phyloP scores from a whole-genome alignment of 192 early-diverging fungal genomes.

The Entomortierella beljakovae region DNA sequence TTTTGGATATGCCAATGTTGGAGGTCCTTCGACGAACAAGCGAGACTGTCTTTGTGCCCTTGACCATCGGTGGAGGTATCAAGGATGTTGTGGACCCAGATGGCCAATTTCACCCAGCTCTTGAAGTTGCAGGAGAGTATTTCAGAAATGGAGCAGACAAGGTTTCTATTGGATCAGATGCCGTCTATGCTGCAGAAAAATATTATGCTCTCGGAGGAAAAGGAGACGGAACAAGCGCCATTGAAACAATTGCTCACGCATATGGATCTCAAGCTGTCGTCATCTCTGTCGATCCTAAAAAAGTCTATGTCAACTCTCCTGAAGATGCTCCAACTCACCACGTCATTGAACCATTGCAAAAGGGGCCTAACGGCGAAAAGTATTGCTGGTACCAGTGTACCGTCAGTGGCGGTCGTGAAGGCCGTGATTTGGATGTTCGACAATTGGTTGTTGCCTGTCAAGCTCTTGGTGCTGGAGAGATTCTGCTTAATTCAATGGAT shows the following conservation, averaged over 20 bases:
- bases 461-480: constrained; percentile 95
- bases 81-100: constrained; percentile 91
- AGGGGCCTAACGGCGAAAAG: constrained; percentile 92
- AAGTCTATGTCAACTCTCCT: constrained; percentile 89
- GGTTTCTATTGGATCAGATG: constrained; percentile 99
- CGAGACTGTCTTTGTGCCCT: constrained; percentile 96
- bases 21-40: constrained; percentile 90
- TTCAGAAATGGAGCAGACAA: constrained; percentile 99
- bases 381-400: constrained; percentile 99
- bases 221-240: constrained; percentile 82
- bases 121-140: constrained; percentile 99
- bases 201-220: constrained; percentile 69
- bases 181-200: constrained; percentile 96
- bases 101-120: constrained; percentile 81
- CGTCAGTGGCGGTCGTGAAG: constrained; percentile 97
- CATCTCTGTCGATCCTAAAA: constrained; percentile 96
- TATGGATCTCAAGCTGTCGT: constrained; percentile 99
- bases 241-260: constrained; percentile 93
- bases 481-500: constrained; percentile 99
- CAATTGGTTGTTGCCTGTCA: constrained; percentile 92
- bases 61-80: constrained; percentile 99
- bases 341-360: constrained; percentile 72
- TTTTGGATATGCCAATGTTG: constrained; percentile 95
- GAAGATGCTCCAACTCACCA: constrained; percentile 81
- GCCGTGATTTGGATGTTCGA: constrained; percentile 91